These are phyloP conservation scores for Zea luxurians DNA, from an alignment of 176 grass and related monocot genomes.

Conservation along the genomic window DNA sequence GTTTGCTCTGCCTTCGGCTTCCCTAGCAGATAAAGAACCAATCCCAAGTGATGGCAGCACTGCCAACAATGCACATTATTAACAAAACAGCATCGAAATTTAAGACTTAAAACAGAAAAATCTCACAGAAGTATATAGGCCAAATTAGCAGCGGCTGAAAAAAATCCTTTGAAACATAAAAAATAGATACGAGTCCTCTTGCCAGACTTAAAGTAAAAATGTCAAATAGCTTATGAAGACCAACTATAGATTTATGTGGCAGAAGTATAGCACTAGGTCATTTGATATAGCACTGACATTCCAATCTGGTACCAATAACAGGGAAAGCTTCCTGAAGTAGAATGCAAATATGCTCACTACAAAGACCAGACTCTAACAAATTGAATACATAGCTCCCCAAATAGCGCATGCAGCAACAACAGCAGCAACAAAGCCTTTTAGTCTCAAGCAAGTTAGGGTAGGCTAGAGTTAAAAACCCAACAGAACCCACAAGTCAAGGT, in stretches of 20 bases:
- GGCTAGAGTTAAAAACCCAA: no score
- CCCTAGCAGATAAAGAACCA: slow-evolving; percentile 83
- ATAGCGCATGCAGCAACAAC: background rate
- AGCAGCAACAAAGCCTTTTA: no score
- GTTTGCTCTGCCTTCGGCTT: slow-evolving; percentile 83
- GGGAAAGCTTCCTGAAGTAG: background rate
- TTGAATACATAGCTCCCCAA: background rate
- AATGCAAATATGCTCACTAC: background rate
- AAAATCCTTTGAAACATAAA: slow-evolving; percentile 1
- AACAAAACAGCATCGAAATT: slow-evolving; percentile 19
- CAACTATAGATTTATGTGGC: background rate
- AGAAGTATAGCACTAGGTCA: background rate
- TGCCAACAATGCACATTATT: slow-evolving; percentile 45
- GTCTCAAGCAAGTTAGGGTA: no score
- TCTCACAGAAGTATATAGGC: background rate
- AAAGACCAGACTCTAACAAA: background rate
- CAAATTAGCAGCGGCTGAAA: slow-evolving; percentile 7
- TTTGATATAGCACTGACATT: background rate
- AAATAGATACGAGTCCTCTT: background rate
- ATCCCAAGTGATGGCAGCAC: slow-evolving; percentile 79
- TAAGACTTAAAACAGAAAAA: background rate
- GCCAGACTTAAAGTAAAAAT: background rate
- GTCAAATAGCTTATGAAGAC: background rate
- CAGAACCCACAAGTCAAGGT: no score
- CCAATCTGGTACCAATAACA: slow-evolving; percentile 15